Evolutionary conservation across 2,329 filamentous ascomycete genomes (phyloP).

Genomic region (Ophiostoma piceae): DNA sequence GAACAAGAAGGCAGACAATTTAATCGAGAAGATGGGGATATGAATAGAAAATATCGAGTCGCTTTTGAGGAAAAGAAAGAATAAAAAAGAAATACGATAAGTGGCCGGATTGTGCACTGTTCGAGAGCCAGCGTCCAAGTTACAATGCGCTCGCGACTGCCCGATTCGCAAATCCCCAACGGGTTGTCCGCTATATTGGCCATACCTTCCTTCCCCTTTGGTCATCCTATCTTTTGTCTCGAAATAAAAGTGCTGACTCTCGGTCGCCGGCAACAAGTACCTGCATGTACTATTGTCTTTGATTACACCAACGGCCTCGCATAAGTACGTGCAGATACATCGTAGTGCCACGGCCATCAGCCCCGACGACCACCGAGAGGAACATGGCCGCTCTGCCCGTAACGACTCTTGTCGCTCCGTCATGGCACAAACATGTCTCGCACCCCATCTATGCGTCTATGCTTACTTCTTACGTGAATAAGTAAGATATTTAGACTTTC

Average conservation of each 20-base stretch:
- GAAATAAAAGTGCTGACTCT: background rate
- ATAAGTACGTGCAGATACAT: background rate
- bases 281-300: background rate
- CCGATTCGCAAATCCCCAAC: slow-evolving; percentile 24
- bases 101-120: background rate
- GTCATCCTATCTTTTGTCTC: background rate
- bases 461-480: background rate
- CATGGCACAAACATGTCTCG: slow-evolving; percentile 3
- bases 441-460: background rate
- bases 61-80: background rate
- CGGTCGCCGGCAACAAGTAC: slow-evolving; percentile 3
- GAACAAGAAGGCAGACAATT: background rate
- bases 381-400: background rate
- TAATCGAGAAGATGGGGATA: background rate
- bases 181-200: slow-evolving; percentile 20
- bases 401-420: background rate
- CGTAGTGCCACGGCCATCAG: background rate
- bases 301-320: background rate
- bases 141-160: background rate
- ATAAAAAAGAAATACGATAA: background rate
- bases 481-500: background rate
- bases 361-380: slow-evolving; percentile 4
- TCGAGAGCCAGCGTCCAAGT: background rate
- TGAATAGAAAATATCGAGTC: background rate
- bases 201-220: background rate